phyloP scores from a whole-genome alignment of 768 basidiomycete genomes.

The Xerocomus spinulosus region DNA sequence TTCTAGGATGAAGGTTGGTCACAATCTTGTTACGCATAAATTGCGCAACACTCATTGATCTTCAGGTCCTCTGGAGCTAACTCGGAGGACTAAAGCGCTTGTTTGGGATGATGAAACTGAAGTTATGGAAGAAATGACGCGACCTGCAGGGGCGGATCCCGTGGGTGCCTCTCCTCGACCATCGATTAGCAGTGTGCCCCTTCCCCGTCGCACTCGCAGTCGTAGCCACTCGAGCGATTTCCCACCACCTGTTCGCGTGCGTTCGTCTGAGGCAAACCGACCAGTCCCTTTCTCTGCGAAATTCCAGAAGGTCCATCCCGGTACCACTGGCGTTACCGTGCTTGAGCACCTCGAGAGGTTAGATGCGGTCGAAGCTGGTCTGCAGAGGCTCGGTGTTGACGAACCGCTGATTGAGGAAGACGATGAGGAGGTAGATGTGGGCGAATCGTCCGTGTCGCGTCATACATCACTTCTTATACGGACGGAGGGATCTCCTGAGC shows the following conservation, averaged over 20 bases:
- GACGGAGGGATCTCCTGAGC: constrained; percentile 26
- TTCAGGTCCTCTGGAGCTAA: constrained; percentile 83
- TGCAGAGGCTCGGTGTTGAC: constrained; percentile 67
- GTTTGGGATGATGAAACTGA: constrained; percentile 89
- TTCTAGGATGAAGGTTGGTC: constrained; percentile 67
- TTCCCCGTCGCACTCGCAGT: constrained; percentile 50
- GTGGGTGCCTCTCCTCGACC: constrained; percentile 50
- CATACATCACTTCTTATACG: constrained; percentile 23
- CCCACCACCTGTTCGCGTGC: constrained; percentile 64
- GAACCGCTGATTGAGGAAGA: constrained; percentile 47
- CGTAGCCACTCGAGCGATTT: constrained; percentile 62
- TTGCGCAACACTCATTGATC: constrained; percentile 8
- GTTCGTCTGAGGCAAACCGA: constrained; percentile 59
- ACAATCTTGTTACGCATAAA: not conserved
- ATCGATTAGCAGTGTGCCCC: constrained; percentile 60
- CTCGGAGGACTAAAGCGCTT: constrained; percentile 72
- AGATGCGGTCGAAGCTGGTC: constrained; percentile 75
- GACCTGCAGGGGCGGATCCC: constrained; percentile 30
- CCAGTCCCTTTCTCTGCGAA: constrained; percentile 84
- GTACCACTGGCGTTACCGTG: constrained; percentile 81
- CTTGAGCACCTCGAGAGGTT: constrained; percentile 82
- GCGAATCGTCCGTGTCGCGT: constrained; percentile 37
- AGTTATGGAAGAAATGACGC: constrained; percentile 49
- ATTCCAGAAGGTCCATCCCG: constrained; percentile 77
- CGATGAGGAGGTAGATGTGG: constrained; percentile 63